phyloP scores from a whole-genome alignment of 2,329 filamentous ascomycete genomes.

The Beauveria varroae region DNA sequence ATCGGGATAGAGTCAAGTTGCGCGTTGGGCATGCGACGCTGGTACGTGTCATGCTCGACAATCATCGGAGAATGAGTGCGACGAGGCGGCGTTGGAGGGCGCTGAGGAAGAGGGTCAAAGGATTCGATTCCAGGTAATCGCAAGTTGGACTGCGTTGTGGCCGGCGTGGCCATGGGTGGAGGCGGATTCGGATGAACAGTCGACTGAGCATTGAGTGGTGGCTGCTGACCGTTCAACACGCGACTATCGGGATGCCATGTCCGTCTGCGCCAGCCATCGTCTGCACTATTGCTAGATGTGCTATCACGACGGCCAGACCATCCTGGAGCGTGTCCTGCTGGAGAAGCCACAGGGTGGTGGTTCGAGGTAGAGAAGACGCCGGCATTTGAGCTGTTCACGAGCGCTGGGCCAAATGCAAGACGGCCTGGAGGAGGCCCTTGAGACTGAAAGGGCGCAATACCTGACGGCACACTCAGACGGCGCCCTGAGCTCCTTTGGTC shows the following conservation, averaged over 20 bases:
- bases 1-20: constrained; percentile 23
- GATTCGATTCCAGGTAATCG: constrained; percentile 87
- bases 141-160: constrained; percentile 49
- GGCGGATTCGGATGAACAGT: constrained; percentile 48
- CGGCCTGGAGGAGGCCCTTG: constrained; percentile 49
- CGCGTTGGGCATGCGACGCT: constrained; percentile 24
- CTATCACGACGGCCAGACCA: constrained; percentile 58
- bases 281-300: constrained; percentile 45
- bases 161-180: constrained; percentile 38
- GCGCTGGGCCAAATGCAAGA: constrained; percentile 44
- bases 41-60: constrained; percentile 48
- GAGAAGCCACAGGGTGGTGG: constrained; percentile 55
- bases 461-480: constrained; percentile 75
- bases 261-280: constrained; percentile 72
- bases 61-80: constrained; percentile 71
- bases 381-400: constrained; percentile 47
- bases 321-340: constrained; percentile 23
- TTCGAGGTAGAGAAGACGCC: constrained; percentile 48
- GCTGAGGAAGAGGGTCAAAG: constrained; percentile 68
- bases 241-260: constrained; percentile 86
- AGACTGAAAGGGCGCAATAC: constrained; percentile 64
- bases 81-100: constrained; percentile 53
- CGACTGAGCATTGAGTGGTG: constrained; percentile 66
- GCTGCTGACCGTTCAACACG: constrained; percentile 54
- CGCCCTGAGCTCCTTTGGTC: constrained; percentile 61